These are phyloP conservation scores for Pharnaceum exiguum DNA, from an alignment of 148 eudicot genomes.

Conservation along the genomic window DNA sequence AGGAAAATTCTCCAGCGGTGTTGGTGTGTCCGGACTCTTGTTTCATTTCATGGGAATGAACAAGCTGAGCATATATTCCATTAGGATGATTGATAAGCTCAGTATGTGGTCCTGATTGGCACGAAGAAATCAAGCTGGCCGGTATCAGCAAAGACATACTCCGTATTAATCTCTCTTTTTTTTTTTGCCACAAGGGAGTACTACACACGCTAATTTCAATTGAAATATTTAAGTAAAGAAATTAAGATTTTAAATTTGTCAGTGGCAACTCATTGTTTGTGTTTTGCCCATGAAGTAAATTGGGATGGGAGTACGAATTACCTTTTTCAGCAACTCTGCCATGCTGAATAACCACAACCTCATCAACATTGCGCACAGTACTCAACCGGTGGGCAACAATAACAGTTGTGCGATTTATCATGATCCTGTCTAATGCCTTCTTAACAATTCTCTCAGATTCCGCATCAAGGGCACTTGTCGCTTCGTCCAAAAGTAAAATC, in stretches of 20 bases:
- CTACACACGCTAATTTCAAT: no score
- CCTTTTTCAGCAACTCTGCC: slow-evolving; percentile 83
- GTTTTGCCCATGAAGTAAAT: neutral
- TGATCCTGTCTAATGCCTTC: slow-evolving; percentile 69
- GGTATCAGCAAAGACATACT: neutral
- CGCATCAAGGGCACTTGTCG: slow-evolving; percentile 88
- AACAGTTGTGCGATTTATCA: slow-evolving; percentile 72
- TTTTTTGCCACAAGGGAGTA: neutral
- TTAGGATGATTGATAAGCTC: slow-evolving; percentile 64
- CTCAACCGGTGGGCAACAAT: slow-evolving; percentile 80
- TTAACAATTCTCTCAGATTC: slow-evolving; percentile 84
- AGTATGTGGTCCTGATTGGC: slow-evolving; percentile 47
- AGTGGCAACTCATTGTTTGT: neutral
- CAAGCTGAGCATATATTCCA: slow-evolving; percentile 84
- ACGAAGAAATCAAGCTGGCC: neutral
- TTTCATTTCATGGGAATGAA: slow-evolving; percentile 51
- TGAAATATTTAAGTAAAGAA: no score
- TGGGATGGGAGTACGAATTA: neutral
- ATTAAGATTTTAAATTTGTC: neutral
- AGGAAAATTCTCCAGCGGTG: slow-evolving; percentile 20
- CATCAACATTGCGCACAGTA: slow-evolving; percentile 69
- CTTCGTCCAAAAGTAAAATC: slow-evolving; percentile 83
- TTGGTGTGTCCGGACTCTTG: slow-evolving; percentile 18
- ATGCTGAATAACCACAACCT: slow-evolving; percentile 64
- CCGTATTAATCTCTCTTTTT: no score